Evolutionary conservation across 192 early-diverging fungal species (phyloP), one percentile per base, ranked within the genome.

Genomic region (Chytriomyces confervae): DNA sequence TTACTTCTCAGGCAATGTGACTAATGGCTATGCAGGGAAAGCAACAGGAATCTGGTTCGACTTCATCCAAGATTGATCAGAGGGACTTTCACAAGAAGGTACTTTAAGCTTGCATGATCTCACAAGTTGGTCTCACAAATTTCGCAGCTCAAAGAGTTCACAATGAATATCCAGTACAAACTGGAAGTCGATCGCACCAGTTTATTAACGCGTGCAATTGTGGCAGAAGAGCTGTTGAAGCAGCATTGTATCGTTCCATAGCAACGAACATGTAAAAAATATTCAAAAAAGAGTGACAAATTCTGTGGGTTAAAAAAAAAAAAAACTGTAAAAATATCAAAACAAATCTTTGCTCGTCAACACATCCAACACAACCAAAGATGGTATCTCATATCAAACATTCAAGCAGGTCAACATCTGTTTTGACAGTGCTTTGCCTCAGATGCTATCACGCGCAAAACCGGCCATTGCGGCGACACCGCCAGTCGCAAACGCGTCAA

Each of bases 391-490:
- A 36, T 36, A 36, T 36, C 29, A 36, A 36, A 36, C 29, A 36
- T 36, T 36, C 29, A 36, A 36, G 2, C 29, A 36, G 2, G 0
- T 36, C 29, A 36, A 36, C 29, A 36, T 36, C 29, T 36, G 29
- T 36, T 0, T 36, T 36, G 29, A 36, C 29, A 36, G 0, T 2
- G 29, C 2, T 36, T 1, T 2, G 2, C 29, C 29, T 36, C 29
- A 85, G 88, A 89, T 89, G 84, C 81, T 89, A 61, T 89, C 88
- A 78, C 72, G 88, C 81, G 85, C 84, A 24, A 89, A 89, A 60
- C 88, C 88, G 24, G 88, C 88, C 11, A 78, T 84, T 53, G 62
- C 74, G 60, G 67, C 66, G 6, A 49, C 72, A 9, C 69, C 77
- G 23, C 51, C 68, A n/a, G 68, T 67, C 5, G 69, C 80, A 16